Conservation (phyloP, 2,329 filamentous ascomycete genomes). For the Coleophoma crateriformis region DNA sequence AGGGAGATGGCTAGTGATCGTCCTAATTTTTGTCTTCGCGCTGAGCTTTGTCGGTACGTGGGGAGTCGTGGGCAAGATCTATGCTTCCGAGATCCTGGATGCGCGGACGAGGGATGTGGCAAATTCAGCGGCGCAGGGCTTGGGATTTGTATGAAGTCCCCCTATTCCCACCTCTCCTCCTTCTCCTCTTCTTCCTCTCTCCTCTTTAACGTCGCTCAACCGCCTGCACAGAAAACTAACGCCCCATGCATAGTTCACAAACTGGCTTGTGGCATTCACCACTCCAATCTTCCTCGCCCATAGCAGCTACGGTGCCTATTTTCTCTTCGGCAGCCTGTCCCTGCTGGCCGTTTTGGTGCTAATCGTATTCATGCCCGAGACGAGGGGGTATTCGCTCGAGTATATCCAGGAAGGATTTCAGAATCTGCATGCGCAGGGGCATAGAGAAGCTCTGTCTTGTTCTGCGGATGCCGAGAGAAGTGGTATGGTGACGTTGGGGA, state of each 20-base stretch:
- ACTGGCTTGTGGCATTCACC: slow-evolving; percentile 24
- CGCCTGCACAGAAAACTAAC: no score
- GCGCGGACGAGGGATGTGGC: slow-evolving; percentile 45
- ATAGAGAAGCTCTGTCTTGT: no score
- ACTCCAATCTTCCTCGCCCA: slow-evolving; percentile 19
- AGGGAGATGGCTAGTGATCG: slow-evolving; percentile 44
- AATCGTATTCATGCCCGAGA: slow-evolving; percentile 18
- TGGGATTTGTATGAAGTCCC: slow-evolving; percentile 28
- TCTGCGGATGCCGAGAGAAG: no score
- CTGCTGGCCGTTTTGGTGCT: slow-evolving; percentile 17
- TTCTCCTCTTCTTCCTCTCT: neutral
- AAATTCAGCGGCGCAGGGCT: slow-evolving; percentile 41
- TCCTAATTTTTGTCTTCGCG: slow-evolving; percentile 42
- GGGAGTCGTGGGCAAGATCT: slow-evolving; percentile 49
- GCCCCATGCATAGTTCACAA: slow-evolving; percentile 27
- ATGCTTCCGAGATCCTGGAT: slow-evolving; percentile 51
- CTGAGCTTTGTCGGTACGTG: slow-evolving; percentile 41
- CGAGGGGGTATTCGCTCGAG: slow-evolving; percentile 17
- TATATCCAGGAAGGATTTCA: slow-evolving; percentile 7
- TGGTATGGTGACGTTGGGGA: no score
- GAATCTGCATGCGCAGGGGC: neutral
- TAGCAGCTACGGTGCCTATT: slow-evolving; percentile 12
- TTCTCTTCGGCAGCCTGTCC: slow-evolving; percentile 15
- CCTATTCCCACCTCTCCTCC: no score
- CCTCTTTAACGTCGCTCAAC: no score